Percentiles rank a stretch among this genome's conserved stretches.
phyloP scores from a whole-genome alignment of 306 rosid species.

The Dalbergia cultrata region DNA sequence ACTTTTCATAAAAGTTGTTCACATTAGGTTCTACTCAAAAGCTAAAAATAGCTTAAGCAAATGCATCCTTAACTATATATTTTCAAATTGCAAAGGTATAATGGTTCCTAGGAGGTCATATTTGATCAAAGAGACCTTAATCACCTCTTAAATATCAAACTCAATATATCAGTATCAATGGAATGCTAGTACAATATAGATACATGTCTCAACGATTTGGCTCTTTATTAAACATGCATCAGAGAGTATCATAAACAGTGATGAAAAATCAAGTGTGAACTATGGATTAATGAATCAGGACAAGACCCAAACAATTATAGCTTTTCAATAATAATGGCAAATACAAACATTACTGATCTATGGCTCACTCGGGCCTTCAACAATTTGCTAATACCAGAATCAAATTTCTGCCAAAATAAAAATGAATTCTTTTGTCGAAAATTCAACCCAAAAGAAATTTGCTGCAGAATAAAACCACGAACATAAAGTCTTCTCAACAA shows the following conservation, averaged over 20 bases:
- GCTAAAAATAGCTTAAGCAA: no score
- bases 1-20: no score
- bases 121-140: neutral
- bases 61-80: neutral
- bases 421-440: no score
- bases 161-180: conserved; percentile 8
- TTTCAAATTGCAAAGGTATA: conserved; percentile 28
- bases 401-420: no score
- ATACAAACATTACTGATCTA: neutral
- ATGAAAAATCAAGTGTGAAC: neutral
- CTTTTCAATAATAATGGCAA: neutral
- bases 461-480: no score
- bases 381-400: neutral
- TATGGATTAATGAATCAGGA: neutral
- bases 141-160: conserved; percentile 1
- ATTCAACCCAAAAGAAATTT: no score
- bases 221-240: neutral
- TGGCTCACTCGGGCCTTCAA: neutral
- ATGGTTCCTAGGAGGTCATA: neutral
- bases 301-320: neutral
- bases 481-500: no score
- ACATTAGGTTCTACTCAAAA: no score
- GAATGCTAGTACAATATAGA: neutral
- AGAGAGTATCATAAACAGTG: neutral
- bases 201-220: neutral